phyloP scores from a whole-genome alignment of 2,329 filamentous ascomycete genomes.

The Fusarium pilosicola region DNA sequence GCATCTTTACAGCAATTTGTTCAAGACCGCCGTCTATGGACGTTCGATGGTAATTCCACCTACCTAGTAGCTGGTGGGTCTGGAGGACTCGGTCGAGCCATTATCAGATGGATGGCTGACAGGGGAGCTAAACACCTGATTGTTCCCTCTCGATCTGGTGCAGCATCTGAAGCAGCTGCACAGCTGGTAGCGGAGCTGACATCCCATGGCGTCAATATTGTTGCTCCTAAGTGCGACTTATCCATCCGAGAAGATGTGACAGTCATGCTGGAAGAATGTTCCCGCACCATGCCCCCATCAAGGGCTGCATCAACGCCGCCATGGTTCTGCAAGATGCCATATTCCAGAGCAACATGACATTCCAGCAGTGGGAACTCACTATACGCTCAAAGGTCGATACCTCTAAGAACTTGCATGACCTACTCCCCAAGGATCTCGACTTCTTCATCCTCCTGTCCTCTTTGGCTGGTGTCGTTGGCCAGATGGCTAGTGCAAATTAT shows the following conservation, averaged over 20 bases:
- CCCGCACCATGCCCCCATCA: conserved; percentile 40
- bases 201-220: neutral
- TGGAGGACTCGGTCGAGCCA: conserved; percentile 36
- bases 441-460: neutral
- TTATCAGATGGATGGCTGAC: conserved; percentile 31
- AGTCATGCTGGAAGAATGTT: conserved; percentile 12
- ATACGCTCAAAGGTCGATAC: conserved; percentile 48
- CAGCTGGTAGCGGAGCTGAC: conserved; percentile 19
- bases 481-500: conserved; percentile 53
- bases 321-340: conserved; percentile 14
- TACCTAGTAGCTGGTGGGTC: conserved; percentile 39
- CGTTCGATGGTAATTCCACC: neutral
- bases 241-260: neutral
- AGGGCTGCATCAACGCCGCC: conserved; percentile 11
- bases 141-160: conserved; percentile 44
- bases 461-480: conserved; percentile 47
- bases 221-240: neutral
- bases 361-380: conserved; percentile 43
- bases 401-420: conserved; percentile 32
- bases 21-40: neutral
- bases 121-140: conserved; percentile 44
- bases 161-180: conserved; percentile 29
- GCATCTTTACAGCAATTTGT: neutral
- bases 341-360: conserved; percentile 48
- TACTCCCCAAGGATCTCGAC: neutral